phyloP scores from a whole-genome alignment of 306 rosid genomes.

The Urtica urens region DNA sequence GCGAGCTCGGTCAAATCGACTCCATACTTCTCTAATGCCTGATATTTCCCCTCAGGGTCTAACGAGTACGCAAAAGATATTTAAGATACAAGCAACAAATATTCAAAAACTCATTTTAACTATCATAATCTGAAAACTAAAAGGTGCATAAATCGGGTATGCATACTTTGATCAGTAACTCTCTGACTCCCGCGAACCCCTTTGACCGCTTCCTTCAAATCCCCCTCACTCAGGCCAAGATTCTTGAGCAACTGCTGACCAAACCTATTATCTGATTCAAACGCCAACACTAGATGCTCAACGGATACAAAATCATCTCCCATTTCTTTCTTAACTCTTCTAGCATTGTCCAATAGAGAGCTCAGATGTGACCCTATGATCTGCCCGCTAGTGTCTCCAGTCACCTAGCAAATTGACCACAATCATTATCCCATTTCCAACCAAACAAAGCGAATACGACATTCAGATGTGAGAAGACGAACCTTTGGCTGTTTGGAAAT shows the following conservation, averaged over 20 bases:
- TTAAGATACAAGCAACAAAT: not conserved
- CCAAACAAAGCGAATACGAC: not conserved
- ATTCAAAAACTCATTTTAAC: not conserved
- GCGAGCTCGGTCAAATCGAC: conserved; percentile 90
- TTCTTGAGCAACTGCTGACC: conserved; percentile 76
- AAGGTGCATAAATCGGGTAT: not conserved
- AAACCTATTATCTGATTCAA: conserved; percentile 54
- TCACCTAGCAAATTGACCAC: conserved; percentile 34
- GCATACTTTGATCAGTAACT: conserved; percentile 82
- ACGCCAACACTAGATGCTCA: conserved; percentile 77
- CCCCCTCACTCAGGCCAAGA: conserved; percentile 54
- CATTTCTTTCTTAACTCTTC: conserved; percentile 64
- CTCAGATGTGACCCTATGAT: conserved; percentile 47
- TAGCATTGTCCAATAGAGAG: conserved; percentile 47
- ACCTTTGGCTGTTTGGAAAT: conserved; percentile 84
- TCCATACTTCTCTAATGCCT: conserved; percentile 83
- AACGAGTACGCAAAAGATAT: conserved; percentile 2
- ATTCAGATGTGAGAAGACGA: conserved; percentile 1
- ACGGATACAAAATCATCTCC: conserved; percentile 78
- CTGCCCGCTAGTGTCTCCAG: conserved; percentile 74
- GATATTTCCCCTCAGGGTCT: conserved; percentile 96
- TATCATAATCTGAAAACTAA: not conserved
- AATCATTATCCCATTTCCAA: conserved; percentile 4
- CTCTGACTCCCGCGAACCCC: conserved; percentile 88
- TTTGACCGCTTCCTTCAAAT: conserved; percentile 71